Conservation (phyloP, 805 yeast species). For the Brettanomyces sp. region DNA sequence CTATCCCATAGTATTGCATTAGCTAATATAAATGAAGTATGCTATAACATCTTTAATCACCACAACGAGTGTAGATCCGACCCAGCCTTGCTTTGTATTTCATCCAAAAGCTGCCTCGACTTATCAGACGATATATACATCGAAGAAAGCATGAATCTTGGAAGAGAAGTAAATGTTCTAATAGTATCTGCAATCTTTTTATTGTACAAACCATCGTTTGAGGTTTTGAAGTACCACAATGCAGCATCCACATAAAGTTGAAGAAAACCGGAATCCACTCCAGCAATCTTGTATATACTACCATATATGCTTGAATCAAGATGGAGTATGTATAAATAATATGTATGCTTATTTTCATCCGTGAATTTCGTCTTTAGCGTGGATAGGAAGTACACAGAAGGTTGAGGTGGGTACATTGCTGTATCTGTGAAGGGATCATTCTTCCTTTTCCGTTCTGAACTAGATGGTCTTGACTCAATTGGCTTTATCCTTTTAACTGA, state of each 20-base stretch:
- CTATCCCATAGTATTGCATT: no score
- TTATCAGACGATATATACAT: conserved; percentile 22
- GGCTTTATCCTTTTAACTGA: background rate
- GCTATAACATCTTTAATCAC: background rate
- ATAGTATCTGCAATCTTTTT: conserved; percentile 17
- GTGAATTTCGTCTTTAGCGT: conserved; percentile 24
- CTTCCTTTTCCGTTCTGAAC: background rate
- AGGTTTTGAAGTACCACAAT: conserved; percentile 11
- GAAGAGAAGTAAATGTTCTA: conserved; percentile 22
- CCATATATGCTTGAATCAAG: conserved; percentile 19
- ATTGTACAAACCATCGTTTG: conserved; percentile 7
- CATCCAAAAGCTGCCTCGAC: background rate
- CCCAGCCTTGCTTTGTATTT: conserved; percentile 1
- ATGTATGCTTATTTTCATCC: conserved; percentile 4
- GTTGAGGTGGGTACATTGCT: conserved; percentile 29
- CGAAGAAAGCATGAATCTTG: conserved; percentile 28
- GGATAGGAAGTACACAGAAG: conserved; percentile 36
- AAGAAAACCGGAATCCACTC: conserved; percentile 41
- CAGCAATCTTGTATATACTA: conserved; percentile 30
- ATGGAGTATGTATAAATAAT: conserved; percentile 29
- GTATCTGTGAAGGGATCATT: conserved; percentile 10
- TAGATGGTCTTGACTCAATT: background rate
- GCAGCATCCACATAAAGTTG: conserved; percentile 38
- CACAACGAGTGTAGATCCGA: conserved; percentile 5
- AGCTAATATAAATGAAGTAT: background rate